phyloP scores from a whole-genome alignment of 352 stramenopile genomes.

The Vaucheria bursata region DNA sequence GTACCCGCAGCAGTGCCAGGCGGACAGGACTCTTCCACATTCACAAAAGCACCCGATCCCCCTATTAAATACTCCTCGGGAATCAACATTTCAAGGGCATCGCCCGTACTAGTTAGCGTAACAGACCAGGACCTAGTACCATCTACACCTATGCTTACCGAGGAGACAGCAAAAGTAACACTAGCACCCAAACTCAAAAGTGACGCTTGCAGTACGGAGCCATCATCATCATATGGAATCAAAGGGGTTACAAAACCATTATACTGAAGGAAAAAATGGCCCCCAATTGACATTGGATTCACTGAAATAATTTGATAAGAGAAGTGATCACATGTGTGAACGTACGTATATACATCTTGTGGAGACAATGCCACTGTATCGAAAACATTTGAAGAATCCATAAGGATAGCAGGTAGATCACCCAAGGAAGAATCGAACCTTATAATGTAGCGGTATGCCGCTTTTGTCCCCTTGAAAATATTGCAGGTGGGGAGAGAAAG shows the following conservation, averaged over 20 bases:
- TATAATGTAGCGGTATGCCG: conserved; percentile 66
- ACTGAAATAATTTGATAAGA: conserved; percentile 59
- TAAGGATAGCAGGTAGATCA: conserved; percentile 54
- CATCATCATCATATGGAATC: neutral
- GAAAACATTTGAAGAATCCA: conserved; percentile 57
- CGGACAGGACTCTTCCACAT: neutral
- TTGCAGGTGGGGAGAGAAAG: conserved; percentile 51
- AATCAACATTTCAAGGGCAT: neutral
- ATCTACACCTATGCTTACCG: neutral
- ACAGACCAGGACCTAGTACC: neutral
- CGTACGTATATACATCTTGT: conserved; percentile 50
- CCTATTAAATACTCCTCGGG: neutral
- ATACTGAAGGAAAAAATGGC: neutral
- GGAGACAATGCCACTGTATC: no score
- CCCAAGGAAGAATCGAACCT: conserved; percentile 76
- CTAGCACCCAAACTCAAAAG: neutral
- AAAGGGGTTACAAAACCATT: neutral
- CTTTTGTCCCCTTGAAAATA: conserved; percentile 63
- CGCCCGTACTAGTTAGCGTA: neutral
- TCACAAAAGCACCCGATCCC: conserved; percentile 2
- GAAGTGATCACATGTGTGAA: conserved; percentile 72
- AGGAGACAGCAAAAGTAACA: neutral
- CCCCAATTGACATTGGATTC: neutral
- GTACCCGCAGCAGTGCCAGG: conserved; percentile 3
- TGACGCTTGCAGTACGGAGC: neutral